Conservation (phyloP, 129 eudicot species). For the Kitagawia praeruptora region DNA sequence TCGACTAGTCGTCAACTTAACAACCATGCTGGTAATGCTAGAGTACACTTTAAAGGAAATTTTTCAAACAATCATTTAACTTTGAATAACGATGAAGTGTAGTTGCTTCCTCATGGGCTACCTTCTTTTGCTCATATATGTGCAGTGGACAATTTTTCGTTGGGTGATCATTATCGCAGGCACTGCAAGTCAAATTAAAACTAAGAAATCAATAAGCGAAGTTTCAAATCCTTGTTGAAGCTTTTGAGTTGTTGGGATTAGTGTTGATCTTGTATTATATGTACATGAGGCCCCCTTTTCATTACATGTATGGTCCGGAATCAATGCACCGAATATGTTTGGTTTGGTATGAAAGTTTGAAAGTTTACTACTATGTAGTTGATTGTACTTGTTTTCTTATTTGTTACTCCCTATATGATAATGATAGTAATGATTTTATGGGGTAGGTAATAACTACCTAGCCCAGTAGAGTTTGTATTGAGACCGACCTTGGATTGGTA, state of each 20-base stretch:
- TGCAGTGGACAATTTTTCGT: not conserved
- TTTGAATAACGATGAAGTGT: not conserved
- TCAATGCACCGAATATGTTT: not conserved
- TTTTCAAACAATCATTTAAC: not conserved
- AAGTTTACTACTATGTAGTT: not conserved
- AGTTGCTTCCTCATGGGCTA: not conserved
- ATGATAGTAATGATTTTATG: not conserved
- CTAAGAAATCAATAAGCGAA: not conserved
- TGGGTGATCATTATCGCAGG: not conserved
- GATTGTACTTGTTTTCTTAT: not conserved
- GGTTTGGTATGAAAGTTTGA: not conserved
- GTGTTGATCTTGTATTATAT: not conserved
- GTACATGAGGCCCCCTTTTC: too few species aligned
- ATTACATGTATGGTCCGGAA: not conserved
- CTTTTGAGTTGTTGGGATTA: not conserved
- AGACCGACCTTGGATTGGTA: not conserved
- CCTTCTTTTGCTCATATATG: not conserved
- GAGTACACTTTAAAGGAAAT: not conserved
- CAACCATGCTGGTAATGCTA: not conserved
- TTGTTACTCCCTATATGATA: not conserved
- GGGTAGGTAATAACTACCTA: not conserved
- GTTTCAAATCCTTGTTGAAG: not conserved
- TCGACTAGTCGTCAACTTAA: too few species aligned
- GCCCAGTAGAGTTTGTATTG: not conserved
- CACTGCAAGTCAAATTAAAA: not conserved